Evolutionary conservation across 495 filamentous ascomycete genomes (phyloP).

Genomic region (Sphaerosporella brunnea): DNA sequence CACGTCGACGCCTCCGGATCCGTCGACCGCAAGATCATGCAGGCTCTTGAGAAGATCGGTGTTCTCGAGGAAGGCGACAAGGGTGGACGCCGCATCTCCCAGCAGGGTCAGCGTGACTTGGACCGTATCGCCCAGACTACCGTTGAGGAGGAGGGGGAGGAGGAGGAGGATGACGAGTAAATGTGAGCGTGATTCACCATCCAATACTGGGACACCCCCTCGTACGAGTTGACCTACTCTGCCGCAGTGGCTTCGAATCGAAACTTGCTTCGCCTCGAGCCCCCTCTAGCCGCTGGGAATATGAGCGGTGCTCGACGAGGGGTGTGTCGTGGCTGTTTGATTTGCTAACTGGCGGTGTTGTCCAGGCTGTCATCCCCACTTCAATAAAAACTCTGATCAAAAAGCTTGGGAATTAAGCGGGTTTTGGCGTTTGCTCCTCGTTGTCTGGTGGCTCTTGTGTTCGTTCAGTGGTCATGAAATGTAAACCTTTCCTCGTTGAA

Average conservation of each 20-base stretch:
- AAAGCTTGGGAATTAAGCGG: no score
- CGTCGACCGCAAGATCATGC: constrained; percentile 90
- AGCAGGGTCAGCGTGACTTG: constrained; percentile 40
- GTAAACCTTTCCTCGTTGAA: no score
- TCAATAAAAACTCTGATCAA: no score
- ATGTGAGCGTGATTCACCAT: constrained; percentile 8
- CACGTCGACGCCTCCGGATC: constrained; percentile 89
- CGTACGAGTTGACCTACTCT: not conserved
- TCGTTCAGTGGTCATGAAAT: no score
- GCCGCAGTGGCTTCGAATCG: not conserved
- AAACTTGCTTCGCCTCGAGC: constrained; percentile 17
- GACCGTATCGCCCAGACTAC: constrained; percentile 54
- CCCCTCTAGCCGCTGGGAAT: constrained; percentile 28
- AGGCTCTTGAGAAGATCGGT: constrained; percentile 96
- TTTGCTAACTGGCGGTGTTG: no score
- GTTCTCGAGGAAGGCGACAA: constrained; percentile 97
- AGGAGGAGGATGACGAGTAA: constrained; percentile 46
- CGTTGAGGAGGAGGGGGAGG: constrained; percentile 51
- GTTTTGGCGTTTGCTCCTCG: no score
- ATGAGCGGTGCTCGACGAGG: constrained; percentile 27
- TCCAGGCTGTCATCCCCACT: no score
- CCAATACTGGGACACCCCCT: no score
- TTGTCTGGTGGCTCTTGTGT: no score
- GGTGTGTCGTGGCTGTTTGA: no score
- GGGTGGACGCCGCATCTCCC: constrained; percentile 91